Percentiles rank a stretch among this genome's conserved stretches.
Conservation (phyloP, 805 yeast species). For the Pichia sporocuriosa region DNA sequence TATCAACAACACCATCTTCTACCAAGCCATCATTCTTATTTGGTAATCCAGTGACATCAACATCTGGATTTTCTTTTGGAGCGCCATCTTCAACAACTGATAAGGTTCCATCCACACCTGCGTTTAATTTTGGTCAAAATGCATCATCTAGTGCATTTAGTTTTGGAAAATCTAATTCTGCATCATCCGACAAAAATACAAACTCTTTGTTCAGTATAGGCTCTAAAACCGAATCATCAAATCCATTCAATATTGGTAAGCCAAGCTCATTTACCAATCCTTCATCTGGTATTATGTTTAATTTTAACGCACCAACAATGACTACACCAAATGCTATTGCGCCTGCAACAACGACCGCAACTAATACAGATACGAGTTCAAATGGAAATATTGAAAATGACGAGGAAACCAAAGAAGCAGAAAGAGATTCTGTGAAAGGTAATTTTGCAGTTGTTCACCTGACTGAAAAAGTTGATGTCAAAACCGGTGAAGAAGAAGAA, state of each 20-base stretch:
- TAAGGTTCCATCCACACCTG: background rate
- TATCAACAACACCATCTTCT: too few species aligned
- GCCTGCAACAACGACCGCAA: conserved; percentile 7
- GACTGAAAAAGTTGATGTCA: conserved; percentile 44
- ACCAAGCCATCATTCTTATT: background rate
- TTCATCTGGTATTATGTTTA: background rate
- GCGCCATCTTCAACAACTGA: background rate
- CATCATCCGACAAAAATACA: background rate
- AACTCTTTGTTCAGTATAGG: too few species aligned
- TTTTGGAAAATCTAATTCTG: background rate
- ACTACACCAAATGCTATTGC: conserved; percentile 4
- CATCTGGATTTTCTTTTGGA: conserved; percentile 4
- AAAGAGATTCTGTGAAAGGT: conserved; percentile 41
- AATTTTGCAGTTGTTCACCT: conserved; percentile 42
- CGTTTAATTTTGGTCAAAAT: conserved; percentile 3
- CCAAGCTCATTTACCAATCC: background rate
- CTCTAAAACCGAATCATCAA: conserved; percentile 4
- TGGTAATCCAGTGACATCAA: too few species aligned
- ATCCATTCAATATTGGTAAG: conserved; percentile 14
- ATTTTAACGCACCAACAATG: conserved; percentile 1
- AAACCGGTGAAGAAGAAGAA: conserved; percentile 87
- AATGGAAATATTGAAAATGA: conserved; percentile 12
- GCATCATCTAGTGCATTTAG: conserved; percentile 1
- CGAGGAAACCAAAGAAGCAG: conserved; percentile 31
- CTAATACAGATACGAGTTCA: conserved; percentile 5